Conservation (phyloP, 768 basidiomycete species). For the Amanita rubescens region DNA sequence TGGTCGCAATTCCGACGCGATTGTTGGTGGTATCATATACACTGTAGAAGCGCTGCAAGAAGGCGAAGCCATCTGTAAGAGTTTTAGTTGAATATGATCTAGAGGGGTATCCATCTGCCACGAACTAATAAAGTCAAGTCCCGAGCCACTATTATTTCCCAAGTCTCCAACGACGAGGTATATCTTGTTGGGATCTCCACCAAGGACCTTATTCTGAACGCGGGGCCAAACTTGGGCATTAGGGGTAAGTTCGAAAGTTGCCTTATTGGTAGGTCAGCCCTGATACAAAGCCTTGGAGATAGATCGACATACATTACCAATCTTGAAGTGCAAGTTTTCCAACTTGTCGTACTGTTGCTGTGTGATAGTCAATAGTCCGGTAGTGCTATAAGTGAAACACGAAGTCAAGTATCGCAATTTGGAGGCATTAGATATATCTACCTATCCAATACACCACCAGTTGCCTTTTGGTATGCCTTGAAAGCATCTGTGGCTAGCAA, state of each 20-base stretch:
- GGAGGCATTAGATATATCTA: conserved; percentile 16
- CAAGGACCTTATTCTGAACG: conserved; percentile 40
- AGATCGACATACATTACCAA: conserved; percentile 31
- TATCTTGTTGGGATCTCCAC: conserved; percentile 42
- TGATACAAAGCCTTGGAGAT: not conserved
- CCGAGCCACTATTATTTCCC: conserved; percentile 39
- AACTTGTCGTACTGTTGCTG: conserved; percentile 39
- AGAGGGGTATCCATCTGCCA: conserved; percentile 5
- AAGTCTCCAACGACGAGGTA: conserved; percentile 48
- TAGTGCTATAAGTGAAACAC: conserved; percentile 26
- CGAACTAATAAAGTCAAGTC: conserved; percentile 56
- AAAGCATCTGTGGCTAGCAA: conserved; percentile 55
- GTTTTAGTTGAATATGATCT: not conserved
- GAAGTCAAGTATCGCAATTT: not conserved
- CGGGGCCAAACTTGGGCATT: conserved; percentile 66
- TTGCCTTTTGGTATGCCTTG: conserved; percentile 44
- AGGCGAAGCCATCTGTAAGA: conserved; percentile 43
- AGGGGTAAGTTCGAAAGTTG: conserved; percentile 43
- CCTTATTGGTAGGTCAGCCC: conserved; percentile 16
- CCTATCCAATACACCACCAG: conserved; percentile 45
- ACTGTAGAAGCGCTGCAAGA: conserved; percentile 56
- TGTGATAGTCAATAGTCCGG: conserved; percentile 50
- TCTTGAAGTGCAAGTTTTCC: conserved; percentile 45
- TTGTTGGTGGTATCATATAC: conserved; percentile 39
- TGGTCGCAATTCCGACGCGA: conserved; percentile 31